These are phyloP conservation scores for Jackrogersella minutella DNA, from an alignment of 495 filamentous ascomycete genomes.

Conservation along the genomic window DNA sequence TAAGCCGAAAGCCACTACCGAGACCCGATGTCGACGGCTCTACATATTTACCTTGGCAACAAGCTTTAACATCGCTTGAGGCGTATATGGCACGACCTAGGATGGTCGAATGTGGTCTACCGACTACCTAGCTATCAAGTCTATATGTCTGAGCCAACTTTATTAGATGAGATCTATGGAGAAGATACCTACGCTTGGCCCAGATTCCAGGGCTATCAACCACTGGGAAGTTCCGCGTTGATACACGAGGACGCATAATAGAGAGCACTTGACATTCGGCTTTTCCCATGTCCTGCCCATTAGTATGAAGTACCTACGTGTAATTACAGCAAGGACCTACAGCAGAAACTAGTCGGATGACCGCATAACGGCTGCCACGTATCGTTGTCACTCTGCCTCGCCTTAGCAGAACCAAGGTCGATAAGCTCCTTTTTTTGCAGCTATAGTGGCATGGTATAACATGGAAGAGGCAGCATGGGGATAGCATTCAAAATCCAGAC, in stretches of 20 bases:
- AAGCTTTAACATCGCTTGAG: neutral
- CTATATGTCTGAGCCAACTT: neutral
- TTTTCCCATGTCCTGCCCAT: neutral
- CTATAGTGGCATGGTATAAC: slow-evolving; percentile 13
- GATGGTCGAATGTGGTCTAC: neutral
- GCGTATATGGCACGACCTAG: slow-evolving; percentile 5
- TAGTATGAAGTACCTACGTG: neutral
- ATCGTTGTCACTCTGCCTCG: slow-evolving; percentile 16
- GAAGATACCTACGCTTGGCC: neutral
- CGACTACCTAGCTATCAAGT: neutral
- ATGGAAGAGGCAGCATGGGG: too few species aligned
- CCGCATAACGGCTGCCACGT: slow-evolving; percentile 39
- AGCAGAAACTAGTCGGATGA: slow-evolving; percentile 32
- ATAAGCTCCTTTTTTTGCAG: slow-evolving; percentile 16
- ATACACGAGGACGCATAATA: neutral
- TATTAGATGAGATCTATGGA: too few species aligned
- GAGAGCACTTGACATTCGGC: neutral
- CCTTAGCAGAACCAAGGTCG: slow-evolving; percentile 3
- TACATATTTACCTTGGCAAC: neutral
- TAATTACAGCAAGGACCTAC: slow-evolving; percentile 6
- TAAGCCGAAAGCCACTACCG: slow-evolving; percentile 1
- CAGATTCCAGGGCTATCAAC: neutral
- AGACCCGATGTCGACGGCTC: neutral
- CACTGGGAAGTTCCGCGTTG: slow-evolving; percentile 8
- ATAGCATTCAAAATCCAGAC: slow-evolving; percentile 21